These are phyloP conservation scores for Mucor mucedo DNA, from an alignment of 371 early-diverging fungal species.

Conservation along the genomic window DNA sequence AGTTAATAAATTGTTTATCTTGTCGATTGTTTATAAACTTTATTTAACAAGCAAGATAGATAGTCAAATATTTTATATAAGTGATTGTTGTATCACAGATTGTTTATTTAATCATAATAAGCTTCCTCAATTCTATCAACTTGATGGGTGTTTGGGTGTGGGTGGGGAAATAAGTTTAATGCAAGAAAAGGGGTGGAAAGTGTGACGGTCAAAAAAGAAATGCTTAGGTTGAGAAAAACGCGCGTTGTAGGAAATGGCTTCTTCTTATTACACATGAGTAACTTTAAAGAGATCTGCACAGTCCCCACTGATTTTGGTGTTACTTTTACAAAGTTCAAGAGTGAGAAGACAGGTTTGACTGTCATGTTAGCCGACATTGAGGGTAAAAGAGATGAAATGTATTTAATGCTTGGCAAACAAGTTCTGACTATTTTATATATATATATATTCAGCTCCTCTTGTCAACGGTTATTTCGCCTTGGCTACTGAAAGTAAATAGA, in stretches of 20 bases:
- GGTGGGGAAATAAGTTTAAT: no score
- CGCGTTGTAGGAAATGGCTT: neutral
- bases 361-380: conserved; percentile 68
- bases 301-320: conserved; percentile 51
- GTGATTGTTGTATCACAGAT: no score
- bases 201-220: neutral
- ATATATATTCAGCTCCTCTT: conserved; percentile 54
- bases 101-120: no score
- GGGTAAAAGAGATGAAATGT: conserved; percentile 38
- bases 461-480: conserved; percentile 70
- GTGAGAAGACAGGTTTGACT: conserved; percentile 61
- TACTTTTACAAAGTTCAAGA: conserved; percentile 60
- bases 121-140: no score
- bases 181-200: no score
- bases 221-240: neutral
- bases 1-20: no score
- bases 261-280: conserved; percentile 21
- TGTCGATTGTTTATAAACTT: no score
- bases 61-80: no score
- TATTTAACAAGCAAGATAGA: no score
- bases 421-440: neutral
- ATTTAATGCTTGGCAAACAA: neutral
- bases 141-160: no score
- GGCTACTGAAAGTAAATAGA: conserved; percentile 65
- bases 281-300: conserved; percentile 41